Percentiles rank a stretch among this genome's conserved stretches.
Evolutionary conservation across 495 filamentous ascomycete genomes (phyloP).

Genomic region (Aspergillus egyptiacus): DNA sequence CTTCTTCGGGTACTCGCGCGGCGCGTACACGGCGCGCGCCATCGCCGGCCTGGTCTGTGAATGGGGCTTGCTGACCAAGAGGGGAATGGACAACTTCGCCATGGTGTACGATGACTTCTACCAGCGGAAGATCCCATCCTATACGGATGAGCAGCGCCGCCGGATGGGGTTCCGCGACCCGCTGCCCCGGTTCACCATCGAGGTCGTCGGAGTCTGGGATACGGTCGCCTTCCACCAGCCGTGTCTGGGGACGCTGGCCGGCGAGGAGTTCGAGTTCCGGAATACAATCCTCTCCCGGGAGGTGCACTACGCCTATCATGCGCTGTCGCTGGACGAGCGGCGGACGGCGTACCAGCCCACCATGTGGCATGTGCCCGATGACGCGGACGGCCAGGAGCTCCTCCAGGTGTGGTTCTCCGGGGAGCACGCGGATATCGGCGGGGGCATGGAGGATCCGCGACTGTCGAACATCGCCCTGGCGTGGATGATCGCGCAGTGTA

Average conservation of each 20-base stretch:
- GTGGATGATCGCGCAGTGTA: slow-evolving; percentile 43
- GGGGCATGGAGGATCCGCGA: slow-evolving; percentile 35
- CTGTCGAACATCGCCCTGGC: slow-evolving; percentile 38
- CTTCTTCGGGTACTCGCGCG: slow-evolving; percentile 56
- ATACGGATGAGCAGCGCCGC: slow-evolving; percentile 18
- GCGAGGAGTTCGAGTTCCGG: slow-evolving; percentile 24
- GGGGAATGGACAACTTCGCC: slow-evolving; percentile 38
- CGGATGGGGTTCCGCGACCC: slow-evolving; percentile 15
- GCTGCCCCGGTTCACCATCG: slow-evolving; percentile 30
- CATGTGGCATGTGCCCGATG: slow-evolving; percentile 43
- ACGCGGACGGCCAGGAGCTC: slow-evolving; percentile 21
- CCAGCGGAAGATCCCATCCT: slow-evolving; percentile 24
- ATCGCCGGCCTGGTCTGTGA: slow-evolving; percentile 50
- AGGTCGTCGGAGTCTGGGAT: slow-evolving; percentile 54
- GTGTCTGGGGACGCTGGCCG: slow-evolving; percentile 19
- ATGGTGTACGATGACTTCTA: slow-evolving; percentile 46
- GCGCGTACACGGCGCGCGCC: slow-evolving; percentile 52
- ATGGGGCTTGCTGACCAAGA: slow-evolving; percentile 41
- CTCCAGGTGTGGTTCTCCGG: slow-evolving; percentile 55
- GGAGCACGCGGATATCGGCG: slow-evolving; percentile 48
- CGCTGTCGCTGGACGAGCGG: slow-evolving; percentile 52
- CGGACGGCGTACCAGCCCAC: slow-evolving; percentile 48
- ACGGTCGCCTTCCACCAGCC: slow-evolving; percentile 48
- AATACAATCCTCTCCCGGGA: slow-evolving; percentile 29
- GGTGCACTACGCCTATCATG: slow-evolving; percentile 56